Base-by-base conservation (phyloP, 805 yeast species). In the Ogataea henricii region DNA sequence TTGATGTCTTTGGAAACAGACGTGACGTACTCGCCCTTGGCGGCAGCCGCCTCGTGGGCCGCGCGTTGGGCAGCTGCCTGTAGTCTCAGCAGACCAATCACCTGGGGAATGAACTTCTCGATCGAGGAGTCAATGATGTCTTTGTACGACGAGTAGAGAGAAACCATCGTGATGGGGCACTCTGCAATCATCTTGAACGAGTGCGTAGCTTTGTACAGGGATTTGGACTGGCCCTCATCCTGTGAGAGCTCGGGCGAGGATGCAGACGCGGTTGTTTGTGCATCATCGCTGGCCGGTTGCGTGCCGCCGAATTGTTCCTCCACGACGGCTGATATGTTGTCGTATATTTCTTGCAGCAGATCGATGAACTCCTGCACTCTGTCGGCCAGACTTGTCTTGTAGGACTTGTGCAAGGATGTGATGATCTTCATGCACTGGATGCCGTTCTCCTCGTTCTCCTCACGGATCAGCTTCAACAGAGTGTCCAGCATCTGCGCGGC, bases 121-220 rank as follows among this genome's bases (percentile, higher is more conserved):
- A 94, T 73, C 3, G 92, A 81, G 0, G 86, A 70, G 40, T 80
- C 79, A 1, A 87, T 87, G 44, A 89, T 68, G 29, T 81, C 81
- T 62, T 90, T 89, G 69, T 91, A 90, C 0, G 96, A 83, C 1
- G 96, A 87, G 59, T 89, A 89, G 44, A 95, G 72, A 6, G 96
- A 82, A 3, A 94, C 99, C 84, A 94, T 87, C 3, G 96, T 90
- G 33, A 94, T 92, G 8, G 99, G 99, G 63, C 98, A 91, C 65
- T 94, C 99, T 0, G 96, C 88, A 50, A 94, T 76, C 12, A 92
- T 89, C 63, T 90, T 91, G 75, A 94, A 92, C 1, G 97, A 90
- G 54, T 66, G 75, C 78, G 88, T 78, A 4, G 96, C 85, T 52
- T 77, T 79, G 37, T 77, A 77, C 45, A 90, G 72, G 2, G 77